Percentiles rank a stretch among this genome's conserved stretches.
Conservation (phyloP, 371 early-diverging fungal genomes). For the Mucor velutinosus region DNA sequence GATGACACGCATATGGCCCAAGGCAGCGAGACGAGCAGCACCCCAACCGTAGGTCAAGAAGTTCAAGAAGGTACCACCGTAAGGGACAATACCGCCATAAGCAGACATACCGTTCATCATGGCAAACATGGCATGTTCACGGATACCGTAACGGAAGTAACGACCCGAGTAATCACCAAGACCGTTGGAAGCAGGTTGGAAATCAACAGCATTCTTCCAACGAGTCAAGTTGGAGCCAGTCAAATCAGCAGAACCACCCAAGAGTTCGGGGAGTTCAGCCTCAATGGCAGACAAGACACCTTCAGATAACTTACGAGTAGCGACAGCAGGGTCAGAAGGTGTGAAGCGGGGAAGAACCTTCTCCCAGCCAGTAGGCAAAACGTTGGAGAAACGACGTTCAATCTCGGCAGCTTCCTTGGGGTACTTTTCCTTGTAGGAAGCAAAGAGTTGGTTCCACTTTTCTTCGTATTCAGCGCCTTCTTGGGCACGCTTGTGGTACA, state of each 20-base stretch:
- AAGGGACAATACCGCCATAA: constrained; percentile 88
- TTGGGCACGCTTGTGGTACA: constrained; percentile 64
- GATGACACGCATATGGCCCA: constrained; percentile 86
- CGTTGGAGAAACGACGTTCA: constrained; percentile 70
- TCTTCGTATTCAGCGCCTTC: constrained; percentile 63
- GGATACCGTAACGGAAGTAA: constrained; percentile 96
- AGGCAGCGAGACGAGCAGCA: constrained; percentile 91
- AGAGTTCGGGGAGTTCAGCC: constrained; percentile 76
- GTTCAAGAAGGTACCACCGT: constrained; percentile 97
- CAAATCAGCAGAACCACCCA: constrained; percentile 99
- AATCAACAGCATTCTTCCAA: constrained; percentile 91
- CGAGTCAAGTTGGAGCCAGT: constrained; percentile 95
- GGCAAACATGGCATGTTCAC: constrained; percentile 99
- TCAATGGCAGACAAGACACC: constrained; percentile 81
- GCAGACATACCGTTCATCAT: constrained; percentile 95
- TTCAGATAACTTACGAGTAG: constrained; percentile 91
- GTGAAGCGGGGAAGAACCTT: constrained; percentile 75
- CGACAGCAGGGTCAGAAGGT: constrained; percentile 75
- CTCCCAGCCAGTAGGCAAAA: constrained; percentile 78
- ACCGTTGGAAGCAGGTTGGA: constrained; percentile 73
- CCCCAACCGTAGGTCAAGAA: constrained; percentile 91
- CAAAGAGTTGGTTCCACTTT: constrained; percentile 77
- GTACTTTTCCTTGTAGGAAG: constrained; percentile 61
- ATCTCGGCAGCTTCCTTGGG: constrained; percentile 77
- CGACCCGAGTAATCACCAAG: constrained; percentile 86